These are phyloP conservation scores for Boletus coccyginus DNA, from an alignment of 768 basidiomycete species.

Conservation along the genomic window DNA sequence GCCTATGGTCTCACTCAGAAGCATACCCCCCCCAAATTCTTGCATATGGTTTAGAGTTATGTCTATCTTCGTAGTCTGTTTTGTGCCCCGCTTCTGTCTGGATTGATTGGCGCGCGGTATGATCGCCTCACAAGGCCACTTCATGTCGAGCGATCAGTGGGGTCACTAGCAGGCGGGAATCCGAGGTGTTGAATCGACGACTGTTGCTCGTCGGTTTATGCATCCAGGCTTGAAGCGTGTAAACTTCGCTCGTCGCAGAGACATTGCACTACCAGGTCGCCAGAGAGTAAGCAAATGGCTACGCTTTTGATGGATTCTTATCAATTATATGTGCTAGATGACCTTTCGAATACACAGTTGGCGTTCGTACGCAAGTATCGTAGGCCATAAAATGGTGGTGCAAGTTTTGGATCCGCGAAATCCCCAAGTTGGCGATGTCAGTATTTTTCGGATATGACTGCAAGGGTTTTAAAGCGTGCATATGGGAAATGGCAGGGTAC, in stretches of 20 bases:
- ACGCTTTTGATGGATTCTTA: background rate
- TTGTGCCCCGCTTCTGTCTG: too few relatives aligned
- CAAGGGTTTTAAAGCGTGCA: slow-evolving; percentile 2
- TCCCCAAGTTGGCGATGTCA: slow-evolving; percentile 23
- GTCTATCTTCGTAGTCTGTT: too few relatives aligned
- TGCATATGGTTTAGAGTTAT: too few relatives aligned
- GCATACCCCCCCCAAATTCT: background rate
- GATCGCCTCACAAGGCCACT: too few relatives aligned
- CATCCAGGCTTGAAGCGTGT: background rate
- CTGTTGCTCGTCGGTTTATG: background rate
- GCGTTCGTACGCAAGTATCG: background rate
- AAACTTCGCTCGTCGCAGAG: background rate
- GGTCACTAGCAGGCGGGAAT: background rate
- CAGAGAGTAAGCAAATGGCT: background rate
- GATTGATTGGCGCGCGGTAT: too few relatives aligned
- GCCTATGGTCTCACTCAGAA: background rate
- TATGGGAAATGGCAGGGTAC: slow-evolving; percentile 29
- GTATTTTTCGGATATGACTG: slow-evolving; percentile 72
- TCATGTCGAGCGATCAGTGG: too few relatives aligned
- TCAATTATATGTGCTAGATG: background rate
- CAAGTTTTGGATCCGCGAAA: background rate
- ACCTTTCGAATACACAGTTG: background rate
- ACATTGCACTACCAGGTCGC: background rate
- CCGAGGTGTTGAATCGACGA: background rate
- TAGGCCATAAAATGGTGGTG: background rate